These are phyloP conservation scores for Juglanconis sp. DNA, from an alignment of 2,329 filamentous ascomycete genomes.

Conservation along the genomic window DNA sequence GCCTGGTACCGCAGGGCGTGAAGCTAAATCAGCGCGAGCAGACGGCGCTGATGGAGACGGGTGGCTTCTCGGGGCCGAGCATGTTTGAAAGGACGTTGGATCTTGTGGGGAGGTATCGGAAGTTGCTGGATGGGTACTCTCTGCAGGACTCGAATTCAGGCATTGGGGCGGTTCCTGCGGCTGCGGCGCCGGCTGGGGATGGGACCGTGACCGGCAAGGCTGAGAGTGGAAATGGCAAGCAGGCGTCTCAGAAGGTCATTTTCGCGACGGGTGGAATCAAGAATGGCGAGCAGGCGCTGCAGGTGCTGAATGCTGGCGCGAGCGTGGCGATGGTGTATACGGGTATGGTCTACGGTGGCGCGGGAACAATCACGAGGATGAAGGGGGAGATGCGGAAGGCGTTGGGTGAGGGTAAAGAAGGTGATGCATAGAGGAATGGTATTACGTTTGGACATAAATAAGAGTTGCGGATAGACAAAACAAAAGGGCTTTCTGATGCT, in stretches of 20 bases:
- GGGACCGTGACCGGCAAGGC: slow-evolving; percentile 29
- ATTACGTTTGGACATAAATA: not conserved
- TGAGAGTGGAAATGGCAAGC: slow-evolving; percentile 23
- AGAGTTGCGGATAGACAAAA: slow-evolving; percentile 8
- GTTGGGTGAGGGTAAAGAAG: slow-evolving; percentile 22
- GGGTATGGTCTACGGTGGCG: slow-evolving; percentile 61
- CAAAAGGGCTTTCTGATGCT: not conserved
- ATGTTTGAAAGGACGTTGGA: slow-evolving; percentile 78
- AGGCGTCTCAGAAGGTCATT: slow-evolving; percentile 65
- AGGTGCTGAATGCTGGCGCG: slow-evolving; percentile 83
- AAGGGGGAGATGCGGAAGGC: slow-evolving; percentile 58
- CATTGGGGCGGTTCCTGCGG: slow-evolving; percentile 29
- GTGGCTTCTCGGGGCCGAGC: slow-evolving; percentile 87
- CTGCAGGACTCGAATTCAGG: slow-evolving; percentile 30
- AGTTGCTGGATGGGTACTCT: slow-evolving; percentile 56
- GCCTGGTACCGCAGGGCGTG: slow-evolving; percentile 65
- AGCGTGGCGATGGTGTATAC: slow-evolving; percentile 93
- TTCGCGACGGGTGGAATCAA: slow-evolving; percentile 94
- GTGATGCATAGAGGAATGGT: slow-evolving; percentile 4
- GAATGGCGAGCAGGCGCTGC: slow-evolving; percentile 76
- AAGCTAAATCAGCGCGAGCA: slow-evolving; percentile 65
- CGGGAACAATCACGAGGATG: slow-evolving; percentile 62
- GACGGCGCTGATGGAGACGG: slow-evolving; percentile 67
- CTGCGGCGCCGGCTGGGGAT: slow-evolving; percentile 33
- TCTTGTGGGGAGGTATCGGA: slow-evolving; percentile 77